Base-by-base conservation (phyloP, 495 filamentous ascomycete species). In the Parathielavia appendiculata region DNA sequence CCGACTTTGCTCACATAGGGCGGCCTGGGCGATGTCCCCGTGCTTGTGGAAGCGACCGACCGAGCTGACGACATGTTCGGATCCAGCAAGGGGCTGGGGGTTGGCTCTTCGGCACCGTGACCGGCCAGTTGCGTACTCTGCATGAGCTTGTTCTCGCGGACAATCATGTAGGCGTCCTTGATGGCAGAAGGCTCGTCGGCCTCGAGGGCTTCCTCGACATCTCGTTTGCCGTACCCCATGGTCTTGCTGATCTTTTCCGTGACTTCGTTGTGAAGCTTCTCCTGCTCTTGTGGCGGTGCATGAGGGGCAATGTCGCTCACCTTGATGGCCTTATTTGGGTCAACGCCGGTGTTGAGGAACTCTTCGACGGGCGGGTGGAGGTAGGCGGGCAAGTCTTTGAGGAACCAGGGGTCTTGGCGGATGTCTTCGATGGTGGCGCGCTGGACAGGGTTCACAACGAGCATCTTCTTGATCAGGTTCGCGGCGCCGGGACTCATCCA, bases 111-210 rank as follows among this genome's bases (percentile, higher is more conserved):
- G 41, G 55, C 44, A 5, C 45, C 34, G 45, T 59, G 55, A 12
- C 41, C 52, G 16, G 43, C 57, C 11, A 65, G 59, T 62, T 67
- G 91, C 71, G 90, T 95, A 35, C 84, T 86, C 66, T 90, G 89
- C 95, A 97, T 97, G 67, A 98, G 82, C 70, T 96, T 91, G 71
- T 98, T 97, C 74, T 98, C 93, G 50, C 92, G 83, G 34, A 97
- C 90, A 65, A 98, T 97, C 72, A 95, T 85, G 72, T 97, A 98
- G 14, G 93, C 93, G 78, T 98, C 93, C 70, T 98, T 98, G 75
- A 98, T 96, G 14, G 95, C 91, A 58, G 90, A 96, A 39, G 93
- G 92, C 67, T 98, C 93, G 48, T 95, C 84, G 54, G 89, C 89
- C 60, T 86, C 85, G 52, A 98, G 76, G 36, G 93, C 92, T 67